Base-by-base conservation (phyloP, 2,329 filamentous ascomycete species). In the Colletotrichum godetiae region DNA sequence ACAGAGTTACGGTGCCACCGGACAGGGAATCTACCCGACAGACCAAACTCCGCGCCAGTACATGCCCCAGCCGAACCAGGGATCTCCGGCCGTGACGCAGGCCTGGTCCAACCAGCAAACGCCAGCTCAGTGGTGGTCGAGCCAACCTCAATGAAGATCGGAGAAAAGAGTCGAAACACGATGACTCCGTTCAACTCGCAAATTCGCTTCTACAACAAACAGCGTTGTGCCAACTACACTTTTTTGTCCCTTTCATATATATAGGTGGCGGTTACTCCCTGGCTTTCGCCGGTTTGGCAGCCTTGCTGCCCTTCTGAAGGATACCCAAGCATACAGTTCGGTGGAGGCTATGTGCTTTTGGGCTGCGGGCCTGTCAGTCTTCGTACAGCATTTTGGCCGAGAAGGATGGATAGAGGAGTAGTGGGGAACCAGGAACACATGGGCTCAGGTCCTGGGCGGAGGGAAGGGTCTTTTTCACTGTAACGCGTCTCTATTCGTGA, bases 41-140 rank as follows among this genome's bases (percentile, higher is more conserved):
- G 91, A 93, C 59, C 90, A 92, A 81, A 91, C 89, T 1, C 88
- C 90, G 4, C 86, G 91, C 65, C 89, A 92, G 78, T 93, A 92
- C 84, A 89, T 95, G 90, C 91, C 92, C 78, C 87, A 91, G 82
- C 84, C 88, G 81, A 82, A 88, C 77, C 82, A 91, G 4, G 83
- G 82, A 4, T 82, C 83, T 7, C 87, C 88, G 12, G 84, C 87
- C 6, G 86, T 86, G 27, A 86, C 86, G 2, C 89, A 90, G 74
- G 80, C 84, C 4, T 91, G 87, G 87, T 86, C 85, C 7, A 85
- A 90, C 49, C 91, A 92, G 77, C 91, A 92, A 77, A 91, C 91
- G 71, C 88, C 90, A 10, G 87, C 91, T 1, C 87, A 89, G 67
- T 85, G 89, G 78, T 90, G 88, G 87, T 77, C 85, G 10, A 86